These are phyloP conservation scores for Boletus insuetus DNA, from an alignment of 768 basidiomycete species.

Conservation along the genomic window DNA sequence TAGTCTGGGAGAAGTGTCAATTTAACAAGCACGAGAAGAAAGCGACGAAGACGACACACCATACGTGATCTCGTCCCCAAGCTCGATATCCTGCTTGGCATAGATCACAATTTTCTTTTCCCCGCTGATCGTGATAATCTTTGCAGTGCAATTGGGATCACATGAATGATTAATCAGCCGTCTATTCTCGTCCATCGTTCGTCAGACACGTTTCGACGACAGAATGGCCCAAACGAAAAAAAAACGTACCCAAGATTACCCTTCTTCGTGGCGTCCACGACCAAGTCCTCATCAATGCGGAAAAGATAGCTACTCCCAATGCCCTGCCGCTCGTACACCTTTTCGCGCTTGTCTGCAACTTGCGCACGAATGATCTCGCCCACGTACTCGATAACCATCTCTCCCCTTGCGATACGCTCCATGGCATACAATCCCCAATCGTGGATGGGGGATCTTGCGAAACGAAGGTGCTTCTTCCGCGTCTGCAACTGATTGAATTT, in stretches of 20 bases:
- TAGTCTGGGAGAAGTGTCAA: constrained; percentile 60
- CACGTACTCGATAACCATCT: constrained; percentile 99
- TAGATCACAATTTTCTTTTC: constrained; percentile 99
- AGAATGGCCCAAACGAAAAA: not conserved
- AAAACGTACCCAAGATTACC: constrained; percentile 89
- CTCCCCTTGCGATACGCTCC: constrained; percentile 89
- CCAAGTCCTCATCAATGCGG: constrained; percentile 95
- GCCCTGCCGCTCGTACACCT: constrained; percentile 93
- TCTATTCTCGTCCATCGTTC: constrained; percentile 38
- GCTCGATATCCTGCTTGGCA: constrained; percentile 92
- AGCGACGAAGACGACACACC: constrained; percentile 47
- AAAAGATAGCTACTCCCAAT: constrained; percentile 98
- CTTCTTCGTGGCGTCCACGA: constrained; percentile 99
- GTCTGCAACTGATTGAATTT: constrained; percentile 99
- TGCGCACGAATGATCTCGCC: constrained; percentile 95
- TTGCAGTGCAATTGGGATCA: constrained; percentile 89
- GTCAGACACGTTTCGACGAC: constrained; percentile 13
- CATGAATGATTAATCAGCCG: constrained; percentile 99
- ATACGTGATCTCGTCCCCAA: constrained; percentile 98
- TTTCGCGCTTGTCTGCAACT: constrained; percentile 96
- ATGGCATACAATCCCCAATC: constrained; percentile 98
- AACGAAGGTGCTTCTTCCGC: constrained; percentile 95
- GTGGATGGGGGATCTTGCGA: constrained; percentile 93
- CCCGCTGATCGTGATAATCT: constrained; percentile 87
- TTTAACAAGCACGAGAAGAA: not conserved